Base-by-base conservation (phyloP, 495 filamentous ascomycete genomes). In the Penicillium egyptiacum region DNA sequence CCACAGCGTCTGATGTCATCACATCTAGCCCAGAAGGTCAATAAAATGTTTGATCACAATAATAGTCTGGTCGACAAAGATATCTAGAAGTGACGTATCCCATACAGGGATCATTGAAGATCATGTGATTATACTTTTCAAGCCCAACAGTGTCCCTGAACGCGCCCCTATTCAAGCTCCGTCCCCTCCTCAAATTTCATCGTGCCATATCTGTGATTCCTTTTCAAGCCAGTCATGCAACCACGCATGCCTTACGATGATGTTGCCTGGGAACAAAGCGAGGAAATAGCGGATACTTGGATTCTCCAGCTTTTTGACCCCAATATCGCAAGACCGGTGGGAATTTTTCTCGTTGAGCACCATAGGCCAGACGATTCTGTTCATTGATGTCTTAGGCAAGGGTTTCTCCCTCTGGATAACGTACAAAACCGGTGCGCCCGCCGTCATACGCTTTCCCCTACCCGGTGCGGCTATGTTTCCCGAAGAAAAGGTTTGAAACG, bases 401-500 rank as follows among this genome's bases (percentile, higher is more conserved):
- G 60, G 64, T 14, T 41, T 60, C 45, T 33, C 47, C 11, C 20
- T 67, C 11, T 56, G 30, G 17, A 51, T 65, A 62, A 54, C 50
- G 17, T 57, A 44, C 37, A 17, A 40, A 35, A 14, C 52, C 6
- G 43, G 49, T 20, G 10, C 4, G 2, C 33, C 58, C 9, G 50
- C 53, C 3, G 31, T 46, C 9, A 64, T 67, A 11, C 50, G 58
- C 0, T 53, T 67, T 14, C 42, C 62, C 3, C 53, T 44, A 35
- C 54, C 56, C 6, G 62, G 62, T 4, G 54, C 56, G 17, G 28
- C 60, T 4, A 44, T 66, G 17, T 72, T 74, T 45, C 63, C 67
- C 1, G 66, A 69, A 26, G 77, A 79, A 53, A 78, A 76, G 55
- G 45, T 69, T n/a, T 44, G 53, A 6, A 68, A 64, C 39, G 77